A percentile compares a stretch with the other conserved stretches of the same genome.
These are phyloP conservation scores for Aspergillus fructus DNA, from an alignment of 2,329 filamentous ascomycete species.

Conservation along the genomic window DNA sequence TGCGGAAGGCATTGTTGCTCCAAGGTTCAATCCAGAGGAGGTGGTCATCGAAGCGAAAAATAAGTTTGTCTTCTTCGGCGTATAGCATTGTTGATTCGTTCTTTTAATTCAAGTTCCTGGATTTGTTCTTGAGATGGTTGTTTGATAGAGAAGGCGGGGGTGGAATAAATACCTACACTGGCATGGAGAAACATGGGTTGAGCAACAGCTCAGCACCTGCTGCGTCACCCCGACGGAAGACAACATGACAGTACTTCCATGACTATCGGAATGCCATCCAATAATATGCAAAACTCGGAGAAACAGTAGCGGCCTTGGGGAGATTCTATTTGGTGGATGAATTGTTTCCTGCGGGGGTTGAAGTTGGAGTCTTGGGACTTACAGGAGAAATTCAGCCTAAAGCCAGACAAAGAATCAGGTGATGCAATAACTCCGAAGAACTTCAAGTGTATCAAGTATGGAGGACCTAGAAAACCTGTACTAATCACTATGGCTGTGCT, in stretches of 20 bases:
- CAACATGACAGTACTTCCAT: not conserved
- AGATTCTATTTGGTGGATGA: slow-evolving; percentile 6
- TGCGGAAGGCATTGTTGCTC: slow-evolving; percentile 39
- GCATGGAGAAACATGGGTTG: too few species aligned
- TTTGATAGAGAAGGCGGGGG: not conserved
- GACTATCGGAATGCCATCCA: not conserved
- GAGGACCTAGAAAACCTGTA: too few species aligned
- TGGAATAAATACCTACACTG: not conserved
- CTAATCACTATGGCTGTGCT: too few species aligned
- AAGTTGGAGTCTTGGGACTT: not conserved
- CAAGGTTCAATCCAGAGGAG: slow-evolving; percentile 40
- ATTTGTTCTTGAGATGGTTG: not conserved
- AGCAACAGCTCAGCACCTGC: not conserved
- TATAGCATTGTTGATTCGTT: slow-evolving; percentile 29
- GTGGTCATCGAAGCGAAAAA: slow-evolving; percentile 41
- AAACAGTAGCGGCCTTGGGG: not conserved
- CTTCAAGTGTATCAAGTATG: too few species aligned
- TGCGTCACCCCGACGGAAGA: not conserved
- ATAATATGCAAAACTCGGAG: not conserved
- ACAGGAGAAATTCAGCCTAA: slow-evolving; percentile 13
- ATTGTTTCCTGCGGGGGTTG: not conserved
- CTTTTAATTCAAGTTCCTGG: not conserved
- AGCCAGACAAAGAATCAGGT: not conserved
- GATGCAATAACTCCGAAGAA: too few species aligned
- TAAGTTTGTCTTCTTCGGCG: slow-evolving; percentile 32